Conservation (phyloP, 2,329 filamentous ascomycete species). For the Cryoendolithus antarcticus region DNA sequence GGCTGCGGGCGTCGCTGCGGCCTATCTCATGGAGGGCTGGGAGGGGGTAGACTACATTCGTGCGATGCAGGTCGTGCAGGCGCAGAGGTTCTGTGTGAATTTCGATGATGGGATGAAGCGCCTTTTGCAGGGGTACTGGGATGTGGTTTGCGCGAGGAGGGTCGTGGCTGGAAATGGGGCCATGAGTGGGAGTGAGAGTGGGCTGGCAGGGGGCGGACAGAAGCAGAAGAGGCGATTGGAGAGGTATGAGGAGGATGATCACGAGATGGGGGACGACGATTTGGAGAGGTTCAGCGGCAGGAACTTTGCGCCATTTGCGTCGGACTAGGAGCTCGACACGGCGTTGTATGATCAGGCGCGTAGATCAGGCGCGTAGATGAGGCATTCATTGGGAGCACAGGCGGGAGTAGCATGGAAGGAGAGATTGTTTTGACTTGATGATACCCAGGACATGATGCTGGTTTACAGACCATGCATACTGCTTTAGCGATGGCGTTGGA, state of each 20-base stretch:
- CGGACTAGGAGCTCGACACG: slow-evolving; percentile 4
- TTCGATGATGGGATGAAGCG: slow-evolving; percentile 55
- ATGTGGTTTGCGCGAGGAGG: slow-evolving; percentile 42
- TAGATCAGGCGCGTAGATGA: too few relatives aligned
- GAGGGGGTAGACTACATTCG: slow-evolving; percentile 46
- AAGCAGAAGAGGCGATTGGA: slow-evolving; percentile 15
- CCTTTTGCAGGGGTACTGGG: slow-evolving; percentile 37
- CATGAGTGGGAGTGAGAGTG: not conserved
- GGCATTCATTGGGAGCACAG: not conserved
- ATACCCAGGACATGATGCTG: not conserved
- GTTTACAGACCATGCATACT: too few relatives aligned
- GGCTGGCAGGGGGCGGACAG: not conserved
- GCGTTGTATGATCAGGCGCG: not conserved
- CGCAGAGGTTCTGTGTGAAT: slow-evolving; percentile 63
- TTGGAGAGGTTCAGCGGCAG: slow-evolving; percentile 22
- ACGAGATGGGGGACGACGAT: slow-evolving; percentile 18
- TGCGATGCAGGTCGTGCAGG: slow-evolving; percentile 57
- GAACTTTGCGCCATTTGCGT: slow-evolving; percentile 20
- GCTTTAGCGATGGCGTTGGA: too few relatives aligned
- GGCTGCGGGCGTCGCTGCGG: slow-evolving; percentile 62
- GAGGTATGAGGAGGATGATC: slow-evolving; percentile 17
- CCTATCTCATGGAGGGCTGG: slow-evolving; percentile 75
- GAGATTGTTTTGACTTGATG: not conserved
- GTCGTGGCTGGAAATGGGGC: slow-evolving; percentile 18
- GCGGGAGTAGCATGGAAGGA: not conserved